phyloP scores from a whole-genome alignment of 78 protist species.

The Pelomyxa schiedti region DNA sequence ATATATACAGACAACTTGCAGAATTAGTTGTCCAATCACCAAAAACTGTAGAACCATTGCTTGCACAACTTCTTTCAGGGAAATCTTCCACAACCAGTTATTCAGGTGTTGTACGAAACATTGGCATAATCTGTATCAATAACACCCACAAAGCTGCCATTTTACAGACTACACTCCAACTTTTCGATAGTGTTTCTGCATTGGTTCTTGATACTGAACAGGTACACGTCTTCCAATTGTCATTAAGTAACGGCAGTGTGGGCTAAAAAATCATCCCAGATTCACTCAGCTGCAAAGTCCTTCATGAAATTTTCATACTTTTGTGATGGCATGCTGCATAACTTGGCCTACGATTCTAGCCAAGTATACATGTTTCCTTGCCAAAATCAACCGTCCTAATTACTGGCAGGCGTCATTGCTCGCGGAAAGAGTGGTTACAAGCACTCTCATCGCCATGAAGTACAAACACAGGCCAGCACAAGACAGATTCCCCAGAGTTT shows the following conservation, averaged over 20 bases:
- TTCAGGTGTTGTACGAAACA: too few species aligned
- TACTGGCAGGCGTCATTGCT: too few species aligned
- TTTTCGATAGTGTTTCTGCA: too few species aligned
- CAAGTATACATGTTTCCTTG: too few species aligned
- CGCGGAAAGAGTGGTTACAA: conserved; percentile 3
- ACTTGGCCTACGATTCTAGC: neutral
- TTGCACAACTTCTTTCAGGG: too few species aligned
- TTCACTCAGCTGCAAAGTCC: conserved; percentile 15
- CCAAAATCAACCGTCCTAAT: too few species aligned
- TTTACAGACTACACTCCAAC: too few species aligned
- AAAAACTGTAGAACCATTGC: too few species aligned
- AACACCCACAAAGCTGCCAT: conserved; percentile 17
- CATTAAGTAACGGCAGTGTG: neutral
- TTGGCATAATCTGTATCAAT: conserved; percentile 1
- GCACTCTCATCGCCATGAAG: conserved; percentile 30
- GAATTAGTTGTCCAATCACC: conserved; percentile 18
- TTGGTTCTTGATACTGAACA: too few species aligned
- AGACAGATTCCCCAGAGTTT: conserved; percentile 53
- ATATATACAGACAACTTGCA: conserved; percentile 25
- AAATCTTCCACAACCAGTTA: too few species aligned
- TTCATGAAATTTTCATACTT: conserved; percentile 32
- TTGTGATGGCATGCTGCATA: conserved; percentile 32
- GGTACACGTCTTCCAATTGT: neutral
- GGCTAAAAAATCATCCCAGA: neutral
- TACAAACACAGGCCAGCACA: conserved; percentile 26